Conservation (phyloP, 2,329 filamentous ascomycete species). For the Aspergillus carbonarius region DNA sequence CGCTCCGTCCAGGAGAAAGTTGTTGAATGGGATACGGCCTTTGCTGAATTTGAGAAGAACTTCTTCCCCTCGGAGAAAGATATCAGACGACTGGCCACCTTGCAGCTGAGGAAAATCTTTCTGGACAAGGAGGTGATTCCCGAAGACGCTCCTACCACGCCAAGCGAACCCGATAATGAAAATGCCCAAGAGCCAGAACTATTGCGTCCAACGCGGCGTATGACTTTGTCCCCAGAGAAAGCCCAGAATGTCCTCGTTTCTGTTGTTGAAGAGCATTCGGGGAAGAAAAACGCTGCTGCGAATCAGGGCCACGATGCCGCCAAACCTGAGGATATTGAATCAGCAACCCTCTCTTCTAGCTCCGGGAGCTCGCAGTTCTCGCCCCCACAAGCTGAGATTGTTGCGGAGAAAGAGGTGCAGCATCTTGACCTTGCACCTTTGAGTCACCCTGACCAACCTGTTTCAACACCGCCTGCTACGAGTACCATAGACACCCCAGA, state of each 20-base stretch:
- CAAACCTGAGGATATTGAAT: conserved; percentile 23
- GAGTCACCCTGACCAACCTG: conserved; percentile 24
- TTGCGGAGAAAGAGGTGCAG: conserved; percentile 54
- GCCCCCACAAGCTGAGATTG: conserved; percentile 24
- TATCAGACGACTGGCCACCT: conserved; percentile 83
- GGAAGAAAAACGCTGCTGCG: conserved; percentile 31
- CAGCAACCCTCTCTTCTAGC: conserved; percentile 20
- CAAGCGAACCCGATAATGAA: conserved; percentile 36
- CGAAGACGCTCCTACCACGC: conserved; percentile 60
- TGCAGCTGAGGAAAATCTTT: conserved; percentile 94
- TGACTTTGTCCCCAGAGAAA: conserved; percentile 59
- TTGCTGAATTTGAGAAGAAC: conserved; percentile 85
- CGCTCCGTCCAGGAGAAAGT: conserved; percentile 91
- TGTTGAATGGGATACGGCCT: conserved; percentile 87
- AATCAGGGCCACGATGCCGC: conserved; percentile 11
- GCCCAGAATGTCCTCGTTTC: conserved; percentile 63
- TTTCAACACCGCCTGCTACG: conserved; percentile 12
- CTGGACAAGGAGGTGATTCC: conserved; percentile 77
- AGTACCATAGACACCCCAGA: conserved; percentile 8
- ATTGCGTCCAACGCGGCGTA: conserved; percentile 37
- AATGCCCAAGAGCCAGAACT: conserved; percentile 30
- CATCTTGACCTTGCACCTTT: conserved; percentile 59
- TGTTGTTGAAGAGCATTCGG: conserved; percentile 63
- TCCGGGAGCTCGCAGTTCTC: conserved; percentile 18
- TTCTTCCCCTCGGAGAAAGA: conserved; percentile 96